Conservation (phyloP, 331 rosid genomes). For the Quercus phellos region DNA sequence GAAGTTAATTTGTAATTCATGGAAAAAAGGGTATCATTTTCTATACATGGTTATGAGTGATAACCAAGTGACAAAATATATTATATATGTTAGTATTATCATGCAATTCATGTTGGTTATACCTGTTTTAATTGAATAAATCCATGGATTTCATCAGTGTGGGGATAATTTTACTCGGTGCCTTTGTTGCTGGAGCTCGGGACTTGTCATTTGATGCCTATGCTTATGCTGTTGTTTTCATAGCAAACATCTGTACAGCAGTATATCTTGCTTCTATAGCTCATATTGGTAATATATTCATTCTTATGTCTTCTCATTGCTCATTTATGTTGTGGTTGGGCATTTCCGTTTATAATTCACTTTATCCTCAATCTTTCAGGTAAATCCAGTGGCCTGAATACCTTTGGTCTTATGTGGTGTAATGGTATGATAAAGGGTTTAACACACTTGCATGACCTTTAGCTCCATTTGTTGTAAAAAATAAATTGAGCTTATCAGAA, state of each 20-base stretch:
- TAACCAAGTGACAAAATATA: not conserved
- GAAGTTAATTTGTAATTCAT: not conserved
- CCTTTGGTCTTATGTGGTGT: conserved; percentile 78
- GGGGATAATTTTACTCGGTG: conserved; percentile 54
- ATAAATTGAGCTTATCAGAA: not conserved
- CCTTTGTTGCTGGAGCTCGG: conserved; percentile 62
- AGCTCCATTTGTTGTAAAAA: not conserved
- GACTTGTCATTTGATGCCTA: conserved; percentile 61
- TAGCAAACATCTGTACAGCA: conserved; percentile 64
- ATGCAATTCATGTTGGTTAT: conserved; percentile 5
- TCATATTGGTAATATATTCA: conserved; percentile 44
- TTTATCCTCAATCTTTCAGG: conserved; percentile 35
- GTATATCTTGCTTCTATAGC: conserved; percentile 57
- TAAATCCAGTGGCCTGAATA: conserved; percentile 58
- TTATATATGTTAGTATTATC: not conserved
- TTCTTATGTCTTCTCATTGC: conserved; percentile 2
- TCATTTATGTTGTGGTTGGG: not conserved
- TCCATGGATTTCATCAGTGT: conserved; percentile 52
- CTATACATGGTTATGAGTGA: not conserved
- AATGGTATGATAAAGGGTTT: conserved; percentile 50
- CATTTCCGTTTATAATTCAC: not conserved
- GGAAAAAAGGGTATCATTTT: not conserved
- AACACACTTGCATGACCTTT: not conserved
- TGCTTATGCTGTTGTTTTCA: conserved; percentile 49
- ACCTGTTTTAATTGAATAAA: conserved; percentile 23